phyloP scores from a whole-genome alignment of 2,329 filamentous ascomycete genomes.

The Cucurbitaria berberidis region DNA sequence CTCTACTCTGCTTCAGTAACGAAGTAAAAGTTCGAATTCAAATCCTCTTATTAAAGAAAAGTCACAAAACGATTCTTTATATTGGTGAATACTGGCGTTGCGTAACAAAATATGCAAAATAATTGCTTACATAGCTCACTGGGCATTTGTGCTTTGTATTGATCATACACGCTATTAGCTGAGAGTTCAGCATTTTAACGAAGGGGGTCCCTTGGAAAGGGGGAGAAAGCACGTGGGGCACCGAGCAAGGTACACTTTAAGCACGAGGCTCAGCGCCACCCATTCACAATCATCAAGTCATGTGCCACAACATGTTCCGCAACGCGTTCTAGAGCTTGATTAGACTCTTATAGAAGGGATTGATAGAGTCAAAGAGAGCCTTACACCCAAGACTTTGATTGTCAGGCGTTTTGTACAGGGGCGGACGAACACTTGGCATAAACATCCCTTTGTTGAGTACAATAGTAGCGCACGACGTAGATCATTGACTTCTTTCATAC shows the following conservation, averaged over 20 bases:
- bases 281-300: not conserved
- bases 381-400: not conserved
- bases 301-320: not conserved
- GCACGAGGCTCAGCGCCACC: not conserved
- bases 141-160: no score
- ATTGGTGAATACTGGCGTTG: no score
- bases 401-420: not conserved
- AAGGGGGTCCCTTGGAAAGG: not conserved
- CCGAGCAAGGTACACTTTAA: not conserved
- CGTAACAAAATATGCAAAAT: no score
- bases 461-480: slow-evolving; percentile 27
- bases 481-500: not conserved
- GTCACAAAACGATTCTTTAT: no score
- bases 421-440: not conserved
- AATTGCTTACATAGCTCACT: no score
- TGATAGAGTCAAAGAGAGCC: slow-evolving; percentile 8
- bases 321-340: not conserved
- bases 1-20: no score
- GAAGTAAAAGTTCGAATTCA: no score
- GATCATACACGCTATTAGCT: not conserved
- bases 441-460: slow-evolving; percentile 10
- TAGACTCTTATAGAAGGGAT: not conserved
- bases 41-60: no score
- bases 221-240: not conserved
- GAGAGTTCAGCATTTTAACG: not conserved